Evolutionary conservation across 1,139 yeast species (phyloP).

Genomic region (Hyphopichia fennica): DNA sequence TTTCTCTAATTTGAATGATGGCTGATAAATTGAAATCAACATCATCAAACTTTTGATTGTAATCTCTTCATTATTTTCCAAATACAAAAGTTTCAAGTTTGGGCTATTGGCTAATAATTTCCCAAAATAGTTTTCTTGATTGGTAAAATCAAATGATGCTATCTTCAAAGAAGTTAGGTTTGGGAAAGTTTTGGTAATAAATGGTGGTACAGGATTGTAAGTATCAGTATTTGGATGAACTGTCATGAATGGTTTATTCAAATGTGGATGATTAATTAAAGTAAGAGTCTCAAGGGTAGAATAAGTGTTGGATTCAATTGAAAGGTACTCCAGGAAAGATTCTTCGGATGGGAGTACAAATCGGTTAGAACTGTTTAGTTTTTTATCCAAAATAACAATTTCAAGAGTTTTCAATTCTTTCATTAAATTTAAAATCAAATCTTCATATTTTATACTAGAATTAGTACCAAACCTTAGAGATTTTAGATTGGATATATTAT

Average conservation of each 20-base stretch:
- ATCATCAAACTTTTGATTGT: constrained; percentile 29
- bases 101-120: constrained; percentile 22
- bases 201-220: constrained; percentile 27
- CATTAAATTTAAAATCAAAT: constrained; percentile 26
- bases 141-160: constrained; percentile 32
- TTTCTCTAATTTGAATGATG: constrained; percentile 23
- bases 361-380: constrained; percentile 14
- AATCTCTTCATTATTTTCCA: constrained; percentile 37
- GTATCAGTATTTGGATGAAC: constrained; percentile 17
- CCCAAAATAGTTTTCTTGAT: constrained; percentile 29
- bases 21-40: constrained; percentile 30
- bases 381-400: constrained; percentile 15
- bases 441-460: constrained; percentile 22
- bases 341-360: constrained; percentile 18
- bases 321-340: not conserved
- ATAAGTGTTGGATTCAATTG: constrained; percentile 8
- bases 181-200: constrained; percentile 20
- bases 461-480: constrained; percentile 27
- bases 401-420: constrained; percentile 26
- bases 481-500: constrained; percentile 20
- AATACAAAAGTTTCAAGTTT: constrained; percentile 20
- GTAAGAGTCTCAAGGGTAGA: constrained; percentile 18
- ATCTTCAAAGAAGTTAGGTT: constrained; percentile 25
- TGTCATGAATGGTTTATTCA: constrained; percentile 11
- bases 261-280: constrained; percentile 28